Conservation (phyloP, 768 basidiomycete species). For the Cystofilobasidium macerans region DNA sequence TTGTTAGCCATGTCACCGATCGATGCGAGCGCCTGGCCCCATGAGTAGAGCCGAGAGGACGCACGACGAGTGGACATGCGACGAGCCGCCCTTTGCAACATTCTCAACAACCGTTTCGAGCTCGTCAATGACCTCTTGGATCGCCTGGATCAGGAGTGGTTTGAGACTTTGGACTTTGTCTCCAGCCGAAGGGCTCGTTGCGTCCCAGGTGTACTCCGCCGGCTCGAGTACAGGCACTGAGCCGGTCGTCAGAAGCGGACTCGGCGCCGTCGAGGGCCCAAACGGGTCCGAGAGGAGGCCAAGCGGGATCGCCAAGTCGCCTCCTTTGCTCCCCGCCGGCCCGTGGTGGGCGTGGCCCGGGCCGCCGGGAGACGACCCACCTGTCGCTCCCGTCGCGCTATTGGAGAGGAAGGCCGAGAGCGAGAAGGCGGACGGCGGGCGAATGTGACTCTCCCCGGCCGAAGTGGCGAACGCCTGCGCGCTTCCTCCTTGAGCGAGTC, state of each 20-base stretch:
- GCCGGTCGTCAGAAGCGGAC: neutral
- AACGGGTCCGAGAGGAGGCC: slow-evolving; percentile 6
- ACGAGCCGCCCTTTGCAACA: slow-evolving; percentile 82
- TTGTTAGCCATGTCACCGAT: too few relatives aligned
- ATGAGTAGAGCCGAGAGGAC: slow-evolving; percentile 32
- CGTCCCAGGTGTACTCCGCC: slow-evolving; percentile 23
- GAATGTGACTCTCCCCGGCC: slow-evolving; percentile 3
- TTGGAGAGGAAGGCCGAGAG: slow-evolving; percentile 32
- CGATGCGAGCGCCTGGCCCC: too few relatives aligned
- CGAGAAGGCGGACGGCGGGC: slow-evolving; percentile 12
- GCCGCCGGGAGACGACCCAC: too few relatives aligned
- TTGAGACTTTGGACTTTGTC: slow-evolving; percentile 46
- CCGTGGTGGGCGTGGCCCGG: too few relatives aligned
- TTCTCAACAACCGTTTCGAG: slow-evolving; percentile 91
- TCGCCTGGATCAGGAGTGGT: slow-evolving; percentile 91
- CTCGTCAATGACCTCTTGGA: slow-evolving; percentile 91
- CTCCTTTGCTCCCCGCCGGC: too few relatives aligned
- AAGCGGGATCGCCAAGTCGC: neutral
- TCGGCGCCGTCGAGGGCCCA: neutral
- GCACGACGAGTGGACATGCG: slow-evolving; percentile 97
- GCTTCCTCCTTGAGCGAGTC: neutral
- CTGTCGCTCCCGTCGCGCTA: too few relatives aligned
- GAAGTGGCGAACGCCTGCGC: slow-evolving; percentile 26
- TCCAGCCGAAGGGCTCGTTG: slow-evolving; percentile 6
- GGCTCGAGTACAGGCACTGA: slow-evolving; percentile 15